Evolutionary conservation across 2,329 filamentous ascomycete species (phyloP), one percentile per base, ranked within the genome.

Genomic region (Drechslera avenae): DNA sequence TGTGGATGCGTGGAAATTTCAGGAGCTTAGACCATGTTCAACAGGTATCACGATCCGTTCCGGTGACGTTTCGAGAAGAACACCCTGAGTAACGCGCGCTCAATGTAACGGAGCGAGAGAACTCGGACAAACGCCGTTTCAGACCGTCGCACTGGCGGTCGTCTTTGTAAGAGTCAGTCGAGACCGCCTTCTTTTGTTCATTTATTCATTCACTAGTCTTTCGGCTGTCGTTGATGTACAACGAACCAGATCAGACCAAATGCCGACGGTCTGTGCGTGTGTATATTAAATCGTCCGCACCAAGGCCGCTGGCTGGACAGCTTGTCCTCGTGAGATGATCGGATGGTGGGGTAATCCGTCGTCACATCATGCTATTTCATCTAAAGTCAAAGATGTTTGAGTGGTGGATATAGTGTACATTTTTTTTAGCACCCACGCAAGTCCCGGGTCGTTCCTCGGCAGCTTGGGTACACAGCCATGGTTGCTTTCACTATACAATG

Each of bases 11-110:
- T 53, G 46, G 52, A 53, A 32, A 56, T 56, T 58, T 43, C 44
- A 56, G 54, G 52, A 58, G 46, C 40, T 45, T 42, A 54, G 45
- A 39, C 52, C 49, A 47, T 45, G 48, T 46, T 43, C 42, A 34
- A 37, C 35, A 37, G 34, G 49, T 49, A 40, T 56, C 41, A 47
- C 49, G 46, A 44, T 40, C 42, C 50, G 52, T 54, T 46, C 49
- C 40, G 42, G 31, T 26, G 8, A 55, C 41, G 54, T 52, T 58
- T 56, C 54, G 52, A 51, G 52, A 41, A 49, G 30, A 40, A 48
- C 32, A 30, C 40, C 17, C 35, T 39, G 45, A 35, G 39, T 39
- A 49, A 40, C 34, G 30, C 30, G 18, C 21, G 28, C 16, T 30
- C 31, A 34, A 28, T 30, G 34, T 42, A 37, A 45, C 37, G 21